These are phyloP conservation scores for Nicotiana noctiflora DNA, from an alignment of 257 asterid species.

Conservation along the genomic window DNA sequence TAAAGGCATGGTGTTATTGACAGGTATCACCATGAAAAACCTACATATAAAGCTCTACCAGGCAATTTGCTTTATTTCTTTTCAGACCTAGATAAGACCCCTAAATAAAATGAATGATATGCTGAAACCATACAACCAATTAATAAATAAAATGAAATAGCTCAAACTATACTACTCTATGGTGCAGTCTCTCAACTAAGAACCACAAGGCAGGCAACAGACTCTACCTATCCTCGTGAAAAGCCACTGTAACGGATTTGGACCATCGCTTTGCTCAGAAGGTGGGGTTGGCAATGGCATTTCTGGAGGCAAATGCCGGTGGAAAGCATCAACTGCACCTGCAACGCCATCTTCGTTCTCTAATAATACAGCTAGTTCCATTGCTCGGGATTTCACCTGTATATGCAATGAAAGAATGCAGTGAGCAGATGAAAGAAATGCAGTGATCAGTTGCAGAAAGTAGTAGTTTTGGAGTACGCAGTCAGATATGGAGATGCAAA, in stretches of 20 bases:
- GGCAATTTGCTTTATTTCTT: neutral
- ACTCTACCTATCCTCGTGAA: conserved; percentile 68
- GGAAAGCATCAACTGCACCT: conserved; percentile 86
- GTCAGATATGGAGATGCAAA: neutral
- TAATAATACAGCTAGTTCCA: conserved; percentile 55
- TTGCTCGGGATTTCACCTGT: conserved; percentile 77
- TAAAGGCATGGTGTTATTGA: neutral
- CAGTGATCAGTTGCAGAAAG: neutral
- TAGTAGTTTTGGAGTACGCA: neutral
- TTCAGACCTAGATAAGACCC: neutral
- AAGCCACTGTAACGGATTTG: conserved; percentile 72
- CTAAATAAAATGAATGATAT: neutral
- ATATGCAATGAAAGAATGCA: neutral
- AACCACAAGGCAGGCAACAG: conserved; percentile 57
- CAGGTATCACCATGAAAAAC: neutral
- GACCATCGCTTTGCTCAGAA: conserved; percentile 33
- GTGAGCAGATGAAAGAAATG: neutral
- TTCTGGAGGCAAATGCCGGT: conserved; percentile 70
- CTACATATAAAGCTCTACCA: neutral
- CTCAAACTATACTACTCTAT: conserved; percentile 15
- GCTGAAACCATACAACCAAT: conserved; percentile 10
- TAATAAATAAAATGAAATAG: conserved; percentile 19
- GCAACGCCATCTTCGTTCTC: conserved; percentile 89
- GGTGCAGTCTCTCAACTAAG: conserved; percentile 13
- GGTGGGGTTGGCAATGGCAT: conserved; percentile 49